Conservation (phyloP, 202 grass and related monocot genomes). For the Cymbopogon flexuosus region DNA sequence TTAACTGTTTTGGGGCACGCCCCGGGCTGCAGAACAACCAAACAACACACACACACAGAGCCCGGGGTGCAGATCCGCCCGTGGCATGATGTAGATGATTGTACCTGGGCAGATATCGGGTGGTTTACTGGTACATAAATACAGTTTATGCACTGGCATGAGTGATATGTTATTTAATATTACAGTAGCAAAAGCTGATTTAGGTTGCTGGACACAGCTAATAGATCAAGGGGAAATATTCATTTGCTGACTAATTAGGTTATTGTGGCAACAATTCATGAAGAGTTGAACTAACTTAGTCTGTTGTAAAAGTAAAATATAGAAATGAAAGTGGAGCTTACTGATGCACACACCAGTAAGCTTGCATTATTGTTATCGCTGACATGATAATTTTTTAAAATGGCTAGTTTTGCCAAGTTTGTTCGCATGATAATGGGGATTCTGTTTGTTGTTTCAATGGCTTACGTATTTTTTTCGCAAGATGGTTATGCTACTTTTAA, state of each 20-base stretch:
- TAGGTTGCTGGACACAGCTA: constrained; percentile 1
- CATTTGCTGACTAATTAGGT: not conserved
- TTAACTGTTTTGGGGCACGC: too few relatives aligned
- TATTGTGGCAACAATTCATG: not conserved
- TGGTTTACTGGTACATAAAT: not conserved
- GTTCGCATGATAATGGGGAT: not conserved
- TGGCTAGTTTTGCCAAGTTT: constrained; percentile 2
- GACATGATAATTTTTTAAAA: not conserved
- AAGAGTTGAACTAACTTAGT: constrained; percentile 2
- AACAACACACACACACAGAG: too few relatives aligned
- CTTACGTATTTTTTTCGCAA: not conserved
- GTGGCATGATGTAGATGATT: not conserved
- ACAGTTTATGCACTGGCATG: not conserved
- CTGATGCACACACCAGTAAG: not conserved
- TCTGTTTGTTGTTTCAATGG: not conserved
- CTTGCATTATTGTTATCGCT: not conserved
- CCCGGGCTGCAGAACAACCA: too few relatives aligned
- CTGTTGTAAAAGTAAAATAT: not conserved
- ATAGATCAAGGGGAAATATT: not conserved
- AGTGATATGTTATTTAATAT: not conserved
- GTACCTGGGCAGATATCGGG: not conserved
- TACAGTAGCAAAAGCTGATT: not conserved
- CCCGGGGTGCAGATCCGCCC: too few relatives aligned
- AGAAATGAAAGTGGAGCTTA: not conserved
- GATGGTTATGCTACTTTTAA: not conserved